phyloP scores from a whole-genome alignment of 2,329 filamentous ascomycete genomes.

The Paracamarosporium sp. region DNA sequence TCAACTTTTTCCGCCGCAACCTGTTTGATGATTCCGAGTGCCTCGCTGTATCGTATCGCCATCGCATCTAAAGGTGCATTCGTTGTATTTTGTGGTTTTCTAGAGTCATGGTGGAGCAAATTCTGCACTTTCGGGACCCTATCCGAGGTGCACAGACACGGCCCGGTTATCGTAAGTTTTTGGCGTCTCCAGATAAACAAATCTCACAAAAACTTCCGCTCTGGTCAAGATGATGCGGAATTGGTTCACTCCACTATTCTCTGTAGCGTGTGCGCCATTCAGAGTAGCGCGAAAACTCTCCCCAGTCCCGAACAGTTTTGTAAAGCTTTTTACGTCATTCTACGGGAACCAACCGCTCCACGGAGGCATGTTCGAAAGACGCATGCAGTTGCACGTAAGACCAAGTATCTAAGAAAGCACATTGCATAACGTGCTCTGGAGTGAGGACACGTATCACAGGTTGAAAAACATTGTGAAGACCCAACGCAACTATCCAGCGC shows the following conservation, averaged over 20 bases:
- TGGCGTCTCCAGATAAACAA: neutral
- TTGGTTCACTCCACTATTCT: neutral
- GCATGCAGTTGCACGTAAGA: no score
- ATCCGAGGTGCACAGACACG: neutral
- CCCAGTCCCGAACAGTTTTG: neutral
- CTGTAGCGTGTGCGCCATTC: neutral
- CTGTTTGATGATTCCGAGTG: neutral
- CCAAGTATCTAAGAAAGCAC: no score
- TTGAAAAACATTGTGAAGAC: no score
- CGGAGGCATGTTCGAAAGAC: no score
- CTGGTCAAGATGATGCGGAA: neutral
- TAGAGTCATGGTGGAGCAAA: neutral
- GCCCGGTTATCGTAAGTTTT: neutral
- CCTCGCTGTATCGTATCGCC: conserved; percentile 6
- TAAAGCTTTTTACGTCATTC: neutral
- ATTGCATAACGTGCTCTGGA: no score
- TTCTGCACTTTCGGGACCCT: neutral
- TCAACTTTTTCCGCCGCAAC: neutral
- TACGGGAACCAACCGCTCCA: neutral
- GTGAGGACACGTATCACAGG: no score
- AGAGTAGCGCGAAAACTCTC: neutral
- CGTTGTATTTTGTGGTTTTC: neutral
- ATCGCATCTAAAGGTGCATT: neutral
- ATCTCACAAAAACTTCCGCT: neutral
- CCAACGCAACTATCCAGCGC: no score